phyloP scores from a whole-genome alignment of 108 stramenopile species.

The Cyclotella atomus region DNA sequence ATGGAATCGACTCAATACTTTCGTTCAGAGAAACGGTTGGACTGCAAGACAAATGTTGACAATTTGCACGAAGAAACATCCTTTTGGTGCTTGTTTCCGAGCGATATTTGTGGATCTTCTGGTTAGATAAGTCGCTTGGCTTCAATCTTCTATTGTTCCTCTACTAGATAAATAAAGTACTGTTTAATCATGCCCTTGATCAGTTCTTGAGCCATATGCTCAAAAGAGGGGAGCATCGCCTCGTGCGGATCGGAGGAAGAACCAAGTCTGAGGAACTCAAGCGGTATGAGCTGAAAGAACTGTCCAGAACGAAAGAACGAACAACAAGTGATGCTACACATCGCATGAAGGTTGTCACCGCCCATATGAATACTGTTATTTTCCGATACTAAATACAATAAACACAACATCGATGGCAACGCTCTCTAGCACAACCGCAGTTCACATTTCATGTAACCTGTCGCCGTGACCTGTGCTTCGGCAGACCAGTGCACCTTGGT shows the following conservation, averaged over 20 bases:
- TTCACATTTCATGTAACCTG: too few relatives aligned
- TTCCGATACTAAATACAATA: too few relatives aligned
- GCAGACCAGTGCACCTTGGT: too few relatives aligned
- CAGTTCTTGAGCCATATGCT: slow-evolving; percentile 74
- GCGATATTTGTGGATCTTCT: neutral
- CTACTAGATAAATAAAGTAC: too few relatives aligned
- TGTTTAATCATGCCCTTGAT: slow-evolving; percentile 90
- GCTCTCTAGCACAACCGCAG: too few relatives aligned
- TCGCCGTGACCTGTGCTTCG: too few relatives aligned
- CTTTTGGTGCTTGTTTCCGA: slow-evolving; percentile 31
- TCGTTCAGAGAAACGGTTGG: slow-evolving; percentile 14
- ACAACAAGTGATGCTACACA: slow-evolving; percentile 14
- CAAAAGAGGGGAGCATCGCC: slow-evolving; percentile 48
- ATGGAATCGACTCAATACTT: slow-evolving; percentile 6
- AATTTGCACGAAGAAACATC: slow-evolving; percentile 11
- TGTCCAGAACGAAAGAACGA: slow-evolving; percentile 22
- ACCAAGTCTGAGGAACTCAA: slow-evolving; percentile 56
- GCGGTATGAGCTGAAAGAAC: slow-evolving; percentile 37
- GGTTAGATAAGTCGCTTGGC: too few relatives aligned
- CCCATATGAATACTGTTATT: too few relatives aligned
- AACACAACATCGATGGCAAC: too few relatives aligned
- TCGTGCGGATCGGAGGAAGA: slow-evolving; percentile 75
- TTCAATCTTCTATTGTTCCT: too few relatives aligned
- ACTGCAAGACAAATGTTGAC: slow-evolving; percentile 17
- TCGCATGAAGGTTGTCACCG: slow-evolving; percentile 35